Evolutionary conservation across 2,329 filamentous ascomycete species (phyloP), one percentile per base, ranked within the genome.

Genomic region (Venturia pyrina): DNA sequence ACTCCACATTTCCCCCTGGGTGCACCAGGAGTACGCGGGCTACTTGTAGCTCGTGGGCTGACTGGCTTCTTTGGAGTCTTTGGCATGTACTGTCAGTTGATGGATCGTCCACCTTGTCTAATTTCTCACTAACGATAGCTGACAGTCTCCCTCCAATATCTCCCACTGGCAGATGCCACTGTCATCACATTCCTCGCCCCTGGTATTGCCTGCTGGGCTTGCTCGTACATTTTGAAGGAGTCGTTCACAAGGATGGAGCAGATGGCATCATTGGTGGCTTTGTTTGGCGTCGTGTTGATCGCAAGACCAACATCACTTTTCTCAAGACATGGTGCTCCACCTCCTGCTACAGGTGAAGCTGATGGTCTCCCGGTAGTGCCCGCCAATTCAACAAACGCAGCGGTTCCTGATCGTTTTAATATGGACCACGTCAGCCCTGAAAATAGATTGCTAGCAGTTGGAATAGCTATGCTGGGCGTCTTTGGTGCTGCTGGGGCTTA

Each of bases 151-250:
- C 78, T 90, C 66, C 83, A 90, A 72, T 96, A 96, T 71, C 83
- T 96, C 3, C 90, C 91, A 0, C 82, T 96, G 1, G 89, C 91
- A 19, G 92, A 96, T 74, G 91, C 92, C 1, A 95, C 90, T 0
- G 92, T 96, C 43, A 88, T 97, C 64, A 95, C 91, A 10, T 97
- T 96, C 73, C 82, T 96, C 6, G 85, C 89, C 0, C 93, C 93
- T 0, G 88, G 88, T 17, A 81, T 96, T 6, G 85, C 90, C 24
- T 91, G 90, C 66, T 91, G 93, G 78, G 83, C 89, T 21, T 96
- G 91, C 74, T 91, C 89, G 44, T 79, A 92, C 65, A 77, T 93
- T 46, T 83, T 88, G 66, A 84, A 86, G 63, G 91, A 96, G 70
- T 88, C 89, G 0, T 96, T 93, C 73, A 91, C 89, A 1, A 82